Evolutionary conservation across 2,329 filamentous ascomycete genomes (phyloP), one percentile per base, ranked within the genome.

Genomic region (Aureobasidium namibiae): DNA sequence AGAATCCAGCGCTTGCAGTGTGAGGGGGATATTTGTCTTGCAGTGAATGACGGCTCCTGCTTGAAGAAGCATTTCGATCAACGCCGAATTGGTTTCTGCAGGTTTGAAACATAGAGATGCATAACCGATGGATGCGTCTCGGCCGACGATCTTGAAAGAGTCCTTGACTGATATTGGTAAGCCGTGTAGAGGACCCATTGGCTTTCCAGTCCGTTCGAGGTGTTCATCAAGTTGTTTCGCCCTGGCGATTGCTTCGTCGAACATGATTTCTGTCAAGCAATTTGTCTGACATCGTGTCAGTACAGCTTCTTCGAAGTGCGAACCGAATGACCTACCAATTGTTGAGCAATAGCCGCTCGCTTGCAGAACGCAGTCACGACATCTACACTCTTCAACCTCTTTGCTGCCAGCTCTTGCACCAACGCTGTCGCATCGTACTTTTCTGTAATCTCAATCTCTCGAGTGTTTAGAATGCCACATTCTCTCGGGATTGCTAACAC

Each of bases 11-110:
- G 50, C 52, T 76, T 80, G 78, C 63, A 83, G 73, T 0, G 78
- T 81, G 61, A 80, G 77, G 3, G 81, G 80, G 1, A 82, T 68
- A 61, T 82, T 82, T 4, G 80, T 83, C 67, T 83, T 81, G 67
- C 72, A 76, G 63, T 78, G 78, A 1, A 79, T 62, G 1, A 82
- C 74, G 1, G 80, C 79, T 5, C 79, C 79, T 4, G 74, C 70
- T 14, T 66, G 65, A 2, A 78, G 68, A 13, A 82, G 65, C 24
- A 76, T 63, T 13, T 74, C 69, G 0, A 78, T 77, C 8, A 81
- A 66, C 0, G 73, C 64, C 0, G 75, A 71, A 58, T 74, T 72
- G 6, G 68, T 65, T 1, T 62, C 66, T 7, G 71, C 68, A 4
- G 76, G 75, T 23, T 74, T 71, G 70, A 77, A 78, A 59, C 70